Evolutionary conservation across 2,329 filamentous ascomycete genomes (phyloP).

Genomic region (Sclerotinia nivalis): DNA sequence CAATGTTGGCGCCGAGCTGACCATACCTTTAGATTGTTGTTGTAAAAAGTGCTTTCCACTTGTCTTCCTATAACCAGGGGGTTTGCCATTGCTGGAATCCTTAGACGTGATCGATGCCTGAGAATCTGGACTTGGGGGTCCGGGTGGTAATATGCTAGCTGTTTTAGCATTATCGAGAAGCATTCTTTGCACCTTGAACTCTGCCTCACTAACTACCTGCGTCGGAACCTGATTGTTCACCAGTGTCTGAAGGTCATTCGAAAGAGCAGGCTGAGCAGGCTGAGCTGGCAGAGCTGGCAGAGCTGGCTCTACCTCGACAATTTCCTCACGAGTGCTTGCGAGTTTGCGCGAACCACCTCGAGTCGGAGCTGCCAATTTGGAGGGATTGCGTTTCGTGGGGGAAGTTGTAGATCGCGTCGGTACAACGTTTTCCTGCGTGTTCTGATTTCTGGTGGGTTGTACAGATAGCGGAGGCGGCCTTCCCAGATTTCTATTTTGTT

Average conservation of each 20-base stretch:
- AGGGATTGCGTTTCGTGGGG: conserved; percentile 11
- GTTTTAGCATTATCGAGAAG: conserved; percentile 21
- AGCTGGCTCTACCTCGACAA: neutral
- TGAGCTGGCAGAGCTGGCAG: neutral
- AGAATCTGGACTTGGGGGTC: conserved; percentile 12
- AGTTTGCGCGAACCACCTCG: conserved; percentile 15
- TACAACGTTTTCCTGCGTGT: conserved; percentile 5
- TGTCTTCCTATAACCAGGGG: conserved; percentile 18
- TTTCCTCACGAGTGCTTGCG: conserved; percentile 22
- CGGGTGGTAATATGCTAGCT: conserved; percentile 1
- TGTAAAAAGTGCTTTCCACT: conserved; percentile 27
- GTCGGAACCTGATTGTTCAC: neutral
- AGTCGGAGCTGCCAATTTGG: conserved; percentile 6
- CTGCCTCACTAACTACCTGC: conserved; percentile 7
- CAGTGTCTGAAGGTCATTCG: neutral
- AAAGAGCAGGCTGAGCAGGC: neutral
- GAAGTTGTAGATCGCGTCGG: conserved; percentile 15
- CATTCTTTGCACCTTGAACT: conserved; percentile 20
- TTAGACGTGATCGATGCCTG: conserved; percentile 23
- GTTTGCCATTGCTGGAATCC: conserved; percentile 10
- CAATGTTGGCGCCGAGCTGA: conserved; percentile 36
- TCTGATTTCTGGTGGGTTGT: conserved; percentile 8
- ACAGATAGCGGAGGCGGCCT: conserved; percentile 11
- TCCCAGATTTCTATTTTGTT: conserved; percentile 1
- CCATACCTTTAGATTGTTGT: conserved; percentile 32